Percentiles rank a stretch among this genome's conserved stretches.
Evolutionary conservation across 2,329 filamentous ascomycete genomes (phyloP).

Genomic region (Calonectria fujianensis): DNA sequence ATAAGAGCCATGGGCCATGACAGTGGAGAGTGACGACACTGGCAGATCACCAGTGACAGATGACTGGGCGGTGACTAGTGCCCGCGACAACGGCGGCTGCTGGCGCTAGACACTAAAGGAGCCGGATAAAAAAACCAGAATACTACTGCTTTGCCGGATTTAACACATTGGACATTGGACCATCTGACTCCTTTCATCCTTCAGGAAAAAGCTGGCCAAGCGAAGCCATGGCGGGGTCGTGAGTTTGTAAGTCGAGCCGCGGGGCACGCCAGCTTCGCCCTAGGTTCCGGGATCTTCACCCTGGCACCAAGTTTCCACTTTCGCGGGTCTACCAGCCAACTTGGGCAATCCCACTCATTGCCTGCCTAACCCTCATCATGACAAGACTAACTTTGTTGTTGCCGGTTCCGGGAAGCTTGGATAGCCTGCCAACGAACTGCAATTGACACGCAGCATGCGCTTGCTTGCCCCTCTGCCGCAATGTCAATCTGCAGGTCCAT

Average conservation of each 20-base stretch:
- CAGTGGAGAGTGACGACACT: conserved; percentile 11
- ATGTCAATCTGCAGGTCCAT: background rate
- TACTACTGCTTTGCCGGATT: background rate
- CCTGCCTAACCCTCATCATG: conserved; percentile 21
- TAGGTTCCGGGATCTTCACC: conserved; percentile 28
- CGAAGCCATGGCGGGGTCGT: conserved; percentile 38
- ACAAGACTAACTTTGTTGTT: background rate
- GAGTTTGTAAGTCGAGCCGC: conserved; percentile 28
- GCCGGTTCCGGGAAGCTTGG: background rate
- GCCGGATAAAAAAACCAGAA: background rate
- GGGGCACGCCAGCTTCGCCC: conserved; percentile 21
- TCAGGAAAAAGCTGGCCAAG: background rate
- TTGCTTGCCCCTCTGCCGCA: too few relatives aligned
- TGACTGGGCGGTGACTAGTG: background rate
- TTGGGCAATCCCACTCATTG: conserved; percentile 17
- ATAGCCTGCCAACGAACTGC: background rate
- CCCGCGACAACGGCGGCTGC: conserved; percentile 22
- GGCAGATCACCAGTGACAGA: conserved; percentile 3
- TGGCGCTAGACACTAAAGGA: conserved; percentile 8
- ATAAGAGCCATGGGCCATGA: conserved; percentile 15
- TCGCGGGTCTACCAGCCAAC: conserved; percentile 16
- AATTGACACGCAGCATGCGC: background rate
- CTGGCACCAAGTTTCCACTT: conserved; percentile 26
- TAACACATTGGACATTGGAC: background rate
- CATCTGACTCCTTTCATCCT: conserved; percentile 1